Evolutionary conservation across 1,284 basidiomycete species (phyloP), one percentile per base, ranked within the genome.

Genomic region (Prillingera fragicola): DNA sequence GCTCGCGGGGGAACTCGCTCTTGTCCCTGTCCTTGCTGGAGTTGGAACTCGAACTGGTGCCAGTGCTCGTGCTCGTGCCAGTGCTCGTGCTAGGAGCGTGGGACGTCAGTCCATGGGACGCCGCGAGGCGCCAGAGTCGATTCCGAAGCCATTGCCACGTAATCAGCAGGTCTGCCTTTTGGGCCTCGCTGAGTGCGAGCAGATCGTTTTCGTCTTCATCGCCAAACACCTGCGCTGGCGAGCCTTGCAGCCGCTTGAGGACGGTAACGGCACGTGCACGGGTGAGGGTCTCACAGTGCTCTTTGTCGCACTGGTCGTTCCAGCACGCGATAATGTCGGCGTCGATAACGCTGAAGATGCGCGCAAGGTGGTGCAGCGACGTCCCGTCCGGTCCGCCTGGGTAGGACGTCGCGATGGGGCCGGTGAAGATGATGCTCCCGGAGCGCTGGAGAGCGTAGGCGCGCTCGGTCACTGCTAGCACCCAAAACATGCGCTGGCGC

Each of bases 131-230:
- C 61, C 61, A 63, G 13, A 63, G 40, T 7, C 59, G 41, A 31
- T 60, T 63, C 22, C 54, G 48, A n/a, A 61, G 29, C 61, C 61
- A 63, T 37, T 61, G 57, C 61, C 59, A 61, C 4, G 61, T 63
- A 41, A 63, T 52, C n/a, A 61, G 40, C 37, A 63, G 29, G 38
- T 63, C 61, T 12, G 57, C 59, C 32, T 52, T 50, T 34, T 63
- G 59, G 5, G 46, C 44, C 15, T 63, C 61, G 37, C 22, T 51
- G 13, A 63, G 33, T 1, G 34, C 36, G 3, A 31, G 33, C 4
- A 55, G 24, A 28, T 50, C 48, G 8, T 31, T 32, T 9, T 50
- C 55, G 15, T 35, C 26, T 2, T 50, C 54, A 15, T 23, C 26
- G n/a, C 45, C 45, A 40, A 59, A 60, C 3, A 63, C 57, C n/a